These are phyloP conservation scores for Penicillium ucsense DNA, from an alignment of 495 filamentous ascomycete species.

Conservation along the genomic window DNA sequence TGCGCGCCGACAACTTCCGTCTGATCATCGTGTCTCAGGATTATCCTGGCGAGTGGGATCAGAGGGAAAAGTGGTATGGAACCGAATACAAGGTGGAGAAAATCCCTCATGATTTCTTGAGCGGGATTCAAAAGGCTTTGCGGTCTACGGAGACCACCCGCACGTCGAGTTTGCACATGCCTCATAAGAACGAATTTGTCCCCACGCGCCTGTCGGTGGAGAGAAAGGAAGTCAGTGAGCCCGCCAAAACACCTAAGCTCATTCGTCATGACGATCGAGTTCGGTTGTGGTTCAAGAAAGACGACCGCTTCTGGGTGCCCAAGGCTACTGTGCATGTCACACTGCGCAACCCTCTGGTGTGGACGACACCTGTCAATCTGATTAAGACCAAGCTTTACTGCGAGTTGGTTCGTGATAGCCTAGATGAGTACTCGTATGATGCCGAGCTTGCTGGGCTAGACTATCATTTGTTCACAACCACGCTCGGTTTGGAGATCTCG, in stretches of 20 bases:
- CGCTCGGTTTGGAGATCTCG: conserved; percentile 65
- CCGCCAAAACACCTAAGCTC: conserved; percentile 65
- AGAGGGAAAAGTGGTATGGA: conserved; percentile 95
- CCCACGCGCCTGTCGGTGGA: conserved; percentile 89
- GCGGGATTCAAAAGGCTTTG: conserved; percentile 55
- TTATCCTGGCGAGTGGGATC: conserved; percentile 73
- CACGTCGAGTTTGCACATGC: conserved; percentile 67
- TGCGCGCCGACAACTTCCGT: conserved; percentile 84
- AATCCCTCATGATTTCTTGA: conserved; percentile 67
- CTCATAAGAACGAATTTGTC: conserved; percentile 93
- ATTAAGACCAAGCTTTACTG: conserved; percentile 77
- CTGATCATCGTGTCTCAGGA: conserved; percentile 72
- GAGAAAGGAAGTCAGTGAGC: conserved; percentile 74
- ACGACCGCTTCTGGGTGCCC: conserved; percentile 97
- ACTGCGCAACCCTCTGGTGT: conserved; percentile 67
- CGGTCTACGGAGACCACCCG: conserved; percentile 46
- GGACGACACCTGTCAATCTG: conserved; percentile 63
- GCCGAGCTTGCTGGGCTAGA: conserved; percentile 87
- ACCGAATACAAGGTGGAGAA: conserved; percentile 84
- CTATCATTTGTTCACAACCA: conserved; percentile 64
- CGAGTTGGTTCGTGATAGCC: conserved; percentile 77
- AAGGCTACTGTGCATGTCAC: conserved; percentile 79
- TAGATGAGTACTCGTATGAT: conserved; percentile 94
- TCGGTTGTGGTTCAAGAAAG: conserved; percentile 97
- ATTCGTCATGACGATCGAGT: conserved; percentile 77